Percentiles rank a stretch among this genome's conserved stretches.
These are phyloP conservation scores for Microbotryum violaceum DNA, from an alignment of 1,284 basidiomycete species.

Conservation along the genomic window DNA sequence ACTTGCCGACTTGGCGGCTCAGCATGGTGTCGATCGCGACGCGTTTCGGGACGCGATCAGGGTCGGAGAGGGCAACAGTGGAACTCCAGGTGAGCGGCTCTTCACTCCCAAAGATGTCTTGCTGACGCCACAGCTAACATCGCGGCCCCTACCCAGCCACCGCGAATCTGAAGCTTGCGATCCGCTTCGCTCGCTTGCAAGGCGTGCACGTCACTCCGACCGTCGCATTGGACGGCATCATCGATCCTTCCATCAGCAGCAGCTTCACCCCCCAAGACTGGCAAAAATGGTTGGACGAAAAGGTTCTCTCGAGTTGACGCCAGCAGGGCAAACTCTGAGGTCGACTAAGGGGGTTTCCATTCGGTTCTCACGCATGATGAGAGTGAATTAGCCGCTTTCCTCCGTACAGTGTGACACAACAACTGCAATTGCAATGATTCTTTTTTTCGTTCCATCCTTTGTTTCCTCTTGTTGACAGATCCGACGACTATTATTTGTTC, in stretches of 20 bases:
- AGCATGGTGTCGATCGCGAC: constrained; percentile 35
- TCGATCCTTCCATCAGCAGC: constrained; percentile 70
- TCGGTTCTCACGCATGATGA: too few species aligned
- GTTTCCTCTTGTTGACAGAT: too few species aligned
- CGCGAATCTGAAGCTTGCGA: constrained; percentile 29
- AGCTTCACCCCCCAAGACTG: constrained; percentile 78
- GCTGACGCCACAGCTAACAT: neutral
- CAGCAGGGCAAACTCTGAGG: too few species aligned
- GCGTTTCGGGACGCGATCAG: constrained; percentile 38
- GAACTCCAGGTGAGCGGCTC: constrained; percentile 31
- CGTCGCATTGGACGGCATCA: constrained; percentile 51
- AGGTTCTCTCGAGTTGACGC: constrained; percentile 42
- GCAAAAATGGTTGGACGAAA: constrained; percentile 67
- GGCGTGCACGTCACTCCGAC: constrained; percentile 44
- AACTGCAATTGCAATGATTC: too few species aligned
- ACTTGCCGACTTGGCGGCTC: constrained; percentile 39
- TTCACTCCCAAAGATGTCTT: neutral
- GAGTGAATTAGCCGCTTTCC: too few species aligned
- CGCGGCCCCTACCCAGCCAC: constrained; percentile 7
- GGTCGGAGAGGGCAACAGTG: constrained; percentile 40
- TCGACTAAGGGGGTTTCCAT: too few species aligned
- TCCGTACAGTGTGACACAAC: too few species aligned
- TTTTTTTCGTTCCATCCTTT: too few species aligned
- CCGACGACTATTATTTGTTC: too few species aligned
- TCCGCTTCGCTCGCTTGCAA: constrained; percentile 36